Evolutionary conservation across 202 grass and related monocot species (phyloP), one percentile per base, ranked within the genome.

Genomic region (Panicum virgatum): DNA sequence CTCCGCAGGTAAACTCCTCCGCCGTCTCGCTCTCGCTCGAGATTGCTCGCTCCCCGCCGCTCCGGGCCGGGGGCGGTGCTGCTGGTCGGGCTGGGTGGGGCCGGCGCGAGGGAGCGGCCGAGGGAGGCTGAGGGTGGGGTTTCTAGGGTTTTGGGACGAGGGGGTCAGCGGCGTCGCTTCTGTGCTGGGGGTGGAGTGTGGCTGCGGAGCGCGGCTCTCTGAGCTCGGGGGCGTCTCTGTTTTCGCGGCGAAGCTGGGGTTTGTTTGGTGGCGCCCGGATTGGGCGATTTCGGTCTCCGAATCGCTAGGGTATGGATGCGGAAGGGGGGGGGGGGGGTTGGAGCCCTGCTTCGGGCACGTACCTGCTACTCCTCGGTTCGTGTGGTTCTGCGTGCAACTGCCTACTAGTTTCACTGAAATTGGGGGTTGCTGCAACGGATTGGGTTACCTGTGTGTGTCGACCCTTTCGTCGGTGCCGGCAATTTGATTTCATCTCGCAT

Each of bases 71-170:
- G 14, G 22, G 10, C 47, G n/a, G 1, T 9, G 66, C 6, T 19
- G 26, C 11, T 32, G 36, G 25, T 66, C 18, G 15, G 9, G 56
- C 18, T 58, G 1, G 16, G 9, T 40, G 15, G 14, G 18, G 46
- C 12, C n/a, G 23, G 23, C 6, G n/a, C 10, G 69, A 13, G 53
- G 18, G 26, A 19, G 57, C 50, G 76, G 62, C 29, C 19, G 66
- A 30, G 18, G 54, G 12, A 22, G 50, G 50, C 75, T 83, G 30
- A 34, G 62, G 64, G 18, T 1, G 32, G 32, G 23, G 5, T 70
- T 62, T 30, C 84, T 90, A 90, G 88, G 88, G 88, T 83, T 86
- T 70, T 76, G 50, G 14, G 63, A n/a, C 37, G 62, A 66, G 61
- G 19, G 0, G 5, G 8, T 5, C 7, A 6, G 47, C 16, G 29